A percentile compares a stretch with the other conserved stretches of the same genome.
Evolutionary conservation across 805 yeast species (phyloP).

Genomic region (Lachancea meyersii): DNA sequence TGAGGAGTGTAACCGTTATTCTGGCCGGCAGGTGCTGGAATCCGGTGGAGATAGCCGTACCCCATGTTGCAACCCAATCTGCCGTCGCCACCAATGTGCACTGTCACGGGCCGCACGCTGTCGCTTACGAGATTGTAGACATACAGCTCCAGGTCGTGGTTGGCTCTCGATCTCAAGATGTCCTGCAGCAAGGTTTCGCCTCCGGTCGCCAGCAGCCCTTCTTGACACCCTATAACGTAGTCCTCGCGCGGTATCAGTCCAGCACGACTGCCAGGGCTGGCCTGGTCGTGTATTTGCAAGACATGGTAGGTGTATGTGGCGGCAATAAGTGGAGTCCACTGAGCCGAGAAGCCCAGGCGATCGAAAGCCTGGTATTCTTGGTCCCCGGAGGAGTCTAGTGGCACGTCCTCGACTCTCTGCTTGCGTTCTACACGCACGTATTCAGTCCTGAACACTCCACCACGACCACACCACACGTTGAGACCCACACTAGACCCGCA

Average conservation of each 20-base stretch:
- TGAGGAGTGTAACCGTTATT: not conserved
- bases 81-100: conserved; percentile 77
- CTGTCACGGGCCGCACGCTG: conserved; percentile 77
- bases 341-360: conserved; percentile 60
- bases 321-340: conserved; percentile 68
- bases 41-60: conserved; percentile 78
- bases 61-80: conserved; percentile 92
- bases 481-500: conserved; percentile 40
- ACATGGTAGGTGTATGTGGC: conserved; percentile 87
- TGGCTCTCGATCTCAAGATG: conserved; percentile 50
- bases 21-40: conserved; percentile 48
- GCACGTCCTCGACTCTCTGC: conserved; percentile 26
- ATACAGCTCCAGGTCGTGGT: conserved; percentile 46
- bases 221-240: conserved; percentile 81
- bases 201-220: conserved; percentile 78
- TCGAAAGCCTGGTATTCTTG: conserved; percentile 34
- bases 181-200: conserved; percentile 76
- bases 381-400: conserved; percentile 19
- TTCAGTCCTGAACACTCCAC: conserved; percentile 51
- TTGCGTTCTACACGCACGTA: conserved; percentile 29
- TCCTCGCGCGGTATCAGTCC: conserved; percentile 83
- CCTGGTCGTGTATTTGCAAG: conserved; percentile 58
- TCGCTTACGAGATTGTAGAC: conserved; percentile 89
- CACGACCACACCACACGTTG: conserved; percentile 83
- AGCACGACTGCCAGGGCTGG: conserved; percentile 73